A percentile compares a stretch with the other conserved stretches of the same genome.
Conservation (phyloP, 2,329 filamentous ascomycete species). For the Colletotrichum gigasporum region DNA sequence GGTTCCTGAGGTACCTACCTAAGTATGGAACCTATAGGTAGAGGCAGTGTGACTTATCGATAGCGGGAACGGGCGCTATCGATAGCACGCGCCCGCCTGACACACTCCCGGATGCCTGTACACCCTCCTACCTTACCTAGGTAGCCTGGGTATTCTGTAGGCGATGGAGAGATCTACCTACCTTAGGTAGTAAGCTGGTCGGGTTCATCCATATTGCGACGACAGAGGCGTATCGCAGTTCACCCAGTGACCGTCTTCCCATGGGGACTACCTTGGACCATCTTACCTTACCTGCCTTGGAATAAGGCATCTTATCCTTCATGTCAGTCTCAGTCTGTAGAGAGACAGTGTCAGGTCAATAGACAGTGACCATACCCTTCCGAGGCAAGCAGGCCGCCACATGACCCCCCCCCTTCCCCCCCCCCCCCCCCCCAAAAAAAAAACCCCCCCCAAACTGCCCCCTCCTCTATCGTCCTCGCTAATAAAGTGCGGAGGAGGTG, state of each 20-base stretch:
- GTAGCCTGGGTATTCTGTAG: too few species aligned
- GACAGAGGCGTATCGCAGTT: neutral
- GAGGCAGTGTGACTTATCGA: conserved; percentile 16
- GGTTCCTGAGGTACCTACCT: neutral
- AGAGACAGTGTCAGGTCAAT: neutral
- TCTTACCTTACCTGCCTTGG: too few species aligned
- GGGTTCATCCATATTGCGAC: neutral
- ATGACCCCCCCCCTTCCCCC: conserved; percentile 11
- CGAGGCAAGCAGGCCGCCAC: conserved; percentile 6
- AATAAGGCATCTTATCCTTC: too few species aligned
- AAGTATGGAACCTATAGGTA: neutral
- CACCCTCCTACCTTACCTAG: too few species aligned
- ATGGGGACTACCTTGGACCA: neutral
- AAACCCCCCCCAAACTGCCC: too few species aligned
- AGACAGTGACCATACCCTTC: conserved; percentile 19
- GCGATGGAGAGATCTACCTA: too few species aligned
- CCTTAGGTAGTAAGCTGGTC: neutral
- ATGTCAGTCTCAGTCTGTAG: neutral
- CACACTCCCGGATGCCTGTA: too few species aligned
- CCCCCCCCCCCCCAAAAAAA: too few species aligned
- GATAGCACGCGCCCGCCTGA: neutral
- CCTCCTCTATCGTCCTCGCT: neutral
- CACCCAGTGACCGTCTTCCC: neutral
- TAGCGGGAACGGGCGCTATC: neutral
- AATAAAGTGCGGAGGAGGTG: neutral